These are phyloP conservation scores for Arthroderma sp. DNA, from an alignment of 2,329 filamentous ascomycete species.

Conservation along the genomic window DNA sequence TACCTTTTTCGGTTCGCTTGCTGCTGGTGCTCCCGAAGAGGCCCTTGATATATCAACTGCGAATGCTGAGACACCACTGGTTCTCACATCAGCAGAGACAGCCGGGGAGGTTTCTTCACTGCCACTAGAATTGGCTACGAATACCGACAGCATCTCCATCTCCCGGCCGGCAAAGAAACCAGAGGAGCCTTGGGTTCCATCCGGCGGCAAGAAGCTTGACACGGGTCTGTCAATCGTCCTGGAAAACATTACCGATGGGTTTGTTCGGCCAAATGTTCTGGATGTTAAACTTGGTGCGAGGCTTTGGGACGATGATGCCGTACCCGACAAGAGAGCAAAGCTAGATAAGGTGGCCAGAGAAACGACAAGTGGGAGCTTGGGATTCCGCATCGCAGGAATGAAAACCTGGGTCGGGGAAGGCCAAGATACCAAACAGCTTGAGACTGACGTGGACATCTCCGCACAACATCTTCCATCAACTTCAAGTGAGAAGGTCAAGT, in stretches of 20 bases:
- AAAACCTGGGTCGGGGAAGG: constrained; percentile 41
- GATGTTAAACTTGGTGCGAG: constrained; percentile 83
- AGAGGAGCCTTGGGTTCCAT: constrained; percentile 33
- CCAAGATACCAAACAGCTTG: constrained; percentile 10
- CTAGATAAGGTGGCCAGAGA: constrained; percentile 48
- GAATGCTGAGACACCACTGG: constrained; percentile 11
- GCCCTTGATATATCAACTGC: constrained; percentile 24
- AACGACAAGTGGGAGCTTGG: constrained; percentile 49
- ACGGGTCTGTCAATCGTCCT: constrained; percentile 74
- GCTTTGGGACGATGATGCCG: constrained; percentile 66
- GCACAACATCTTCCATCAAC: constrained; percentile 33
- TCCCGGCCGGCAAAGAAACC: constrained; percentile 17
- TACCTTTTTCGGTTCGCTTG: constrained; percentile 67
- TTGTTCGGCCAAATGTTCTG: constrained; percentile 73
- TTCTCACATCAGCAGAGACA: constrained; percentile 16
- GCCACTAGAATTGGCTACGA: constrained; percentile 16
- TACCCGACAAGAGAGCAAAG: constrained; percentile 44
- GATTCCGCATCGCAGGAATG: constrained; percentile 56
- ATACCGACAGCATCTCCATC: constrained; percentile 19
- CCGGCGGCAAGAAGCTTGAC: constrained; percentile 52
- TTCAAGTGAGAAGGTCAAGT: constrained; percentile 41
- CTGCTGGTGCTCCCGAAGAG: constrained; percentile 46
- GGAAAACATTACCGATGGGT: constrained; percentile 71
- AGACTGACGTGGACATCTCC: constrained; percentile 10
- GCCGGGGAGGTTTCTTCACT: constrained; percentile 13